Conservation (phyloP, 2,329 filamentous ascomycete genomes). For the Chalaropsis thielavioides region DNA sequence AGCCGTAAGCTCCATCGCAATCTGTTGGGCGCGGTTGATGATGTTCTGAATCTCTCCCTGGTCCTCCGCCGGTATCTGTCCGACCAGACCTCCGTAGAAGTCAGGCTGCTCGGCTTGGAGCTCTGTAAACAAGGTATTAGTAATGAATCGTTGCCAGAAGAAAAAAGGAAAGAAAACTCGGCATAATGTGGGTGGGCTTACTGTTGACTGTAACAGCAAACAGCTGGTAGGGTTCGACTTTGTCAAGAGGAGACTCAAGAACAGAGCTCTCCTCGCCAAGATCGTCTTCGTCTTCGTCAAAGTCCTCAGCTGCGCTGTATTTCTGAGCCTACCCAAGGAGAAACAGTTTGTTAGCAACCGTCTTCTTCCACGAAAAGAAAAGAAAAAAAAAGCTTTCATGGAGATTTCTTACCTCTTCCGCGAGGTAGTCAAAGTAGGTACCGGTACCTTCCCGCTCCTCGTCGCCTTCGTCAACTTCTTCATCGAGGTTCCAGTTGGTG, state of each 20-base stretch:
- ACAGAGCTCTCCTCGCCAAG: constrained; percentile 85
- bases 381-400: background rate
- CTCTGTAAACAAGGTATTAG: constrained; percentile 33
- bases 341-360: constrained; percentile 19
- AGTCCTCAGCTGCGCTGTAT: constrained; percentile 53
- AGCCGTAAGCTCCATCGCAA: constrained; percentile 26
- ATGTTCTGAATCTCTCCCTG: constrained; percentile 67
- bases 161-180: background rate
- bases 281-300: constrained; percentile 51
- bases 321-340: constrained; percentile 52
- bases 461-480: constrained; percentile 51
- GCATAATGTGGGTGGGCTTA: constrained; percentile 36
- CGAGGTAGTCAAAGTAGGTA: constrained; percentile 90
- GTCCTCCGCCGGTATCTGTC: constrained; percentile 65
- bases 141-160: background rate
- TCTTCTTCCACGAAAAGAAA: background rate
- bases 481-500: constrained; percentile 62
- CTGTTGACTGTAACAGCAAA: constrained; percentile 73
- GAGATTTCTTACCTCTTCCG: constrained; percentile 54
- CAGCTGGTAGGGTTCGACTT: constrained; percentile 82
- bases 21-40: constrained; percentile 46
- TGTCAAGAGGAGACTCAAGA: constrained; percentile 86
- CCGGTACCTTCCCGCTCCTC: constrained; percentile 81
- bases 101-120: constrained; percentile 84
- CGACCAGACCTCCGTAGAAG: constrained; percentile 68